These are phyloP conservation scores for Juglanconis juglandina DNA, from an alignment of 2,329 filamentous ascomycete genomes.

Conservation along the genomic window DNA sequence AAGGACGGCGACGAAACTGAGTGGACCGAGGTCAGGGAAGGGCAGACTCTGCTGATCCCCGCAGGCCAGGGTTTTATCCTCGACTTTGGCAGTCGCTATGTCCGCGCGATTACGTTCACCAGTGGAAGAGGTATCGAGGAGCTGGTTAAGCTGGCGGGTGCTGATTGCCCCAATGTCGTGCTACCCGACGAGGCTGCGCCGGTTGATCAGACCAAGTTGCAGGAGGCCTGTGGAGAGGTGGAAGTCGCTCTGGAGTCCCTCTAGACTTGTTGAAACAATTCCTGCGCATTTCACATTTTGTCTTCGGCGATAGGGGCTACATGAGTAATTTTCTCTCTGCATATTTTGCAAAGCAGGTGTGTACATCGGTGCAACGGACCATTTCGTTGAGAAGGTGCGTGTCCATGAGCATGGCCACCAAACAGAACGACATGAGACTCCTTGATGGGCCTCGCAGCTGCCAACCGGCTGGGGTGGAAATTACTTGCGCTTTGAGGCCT, in stretches of 20 bases:
- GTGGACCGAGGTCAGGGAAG: constrained; percentile 37
- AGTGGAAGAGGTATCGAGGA: constrained; percentile 48
- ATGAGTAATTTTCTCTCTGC: too few relatives aligned
- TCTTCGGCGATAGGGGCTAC: too few relatives aligned
- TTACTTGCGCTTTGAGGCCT: too few relatives aligned
- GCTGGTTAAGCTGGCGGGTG: constrained; percentile 37
- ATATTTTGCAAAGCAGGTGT: too few relatives aligned
- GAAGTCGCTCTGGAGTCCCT: neutral
- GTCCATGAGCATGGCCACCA: too few relatives aligned
- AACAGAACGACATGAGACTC: too few relatives aligned
- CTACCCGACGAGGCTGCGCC: constrained; percentile 33
- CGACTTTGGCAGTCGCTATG: constrained; percentile 42
- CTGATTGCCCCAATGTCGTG: constrained; percentile 30
- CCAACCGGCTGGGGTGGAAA: too few relatives aligned
- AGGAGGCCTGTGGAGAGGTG: constrained; percentile 2
- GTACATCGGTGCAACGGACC: too few relatives aligned
- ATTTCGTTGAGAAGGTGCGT: too few relatives aligned
- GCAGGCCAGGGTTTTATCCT: constrained; percentile 43
- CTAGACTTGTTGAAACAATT: neutral
- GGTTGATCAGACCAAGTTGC: constrained; percentile 24
- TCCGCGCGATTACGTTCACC: constrained; percentile 44
- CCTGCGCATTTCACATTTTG: too few relatives aligned
- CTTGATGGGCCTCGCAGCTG: too few relatives aligned
- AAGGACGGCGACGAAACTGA: constrained; percentile 21
- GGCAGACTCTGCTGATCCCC: constrained; percentile 47